phyloP scores from a whole-genome alignment of 148 eudicot species.

The Hydrangea macrophylla region DNA sequence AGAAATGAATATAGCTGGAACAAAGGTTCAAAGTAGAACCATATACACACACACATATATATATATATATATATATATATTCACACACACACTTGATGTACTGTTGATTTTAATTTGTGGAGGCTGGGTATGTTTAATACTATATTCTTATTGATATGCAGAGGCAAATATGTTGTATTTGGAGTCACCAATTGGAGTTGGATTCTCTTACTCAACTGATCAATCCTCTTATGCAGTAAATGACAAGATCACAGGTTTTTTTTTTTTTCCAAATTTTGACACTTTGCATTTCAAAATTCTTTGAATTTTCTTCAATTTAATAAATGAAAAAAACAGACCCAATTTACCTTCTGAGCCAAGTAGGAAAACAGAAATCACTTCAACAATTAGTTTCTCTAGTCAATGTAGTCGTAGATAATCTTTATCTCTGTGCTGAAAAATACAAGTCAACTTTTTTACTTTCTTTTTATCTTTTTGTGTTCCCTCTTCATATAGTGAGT shows the following conservation, averaged over 20 bases:
- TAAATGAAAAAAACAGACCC: not conserved
- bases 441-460: not conserved
- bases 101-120: too few relatives aligned
- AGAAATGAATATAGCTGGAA: conserved; percentile 31
- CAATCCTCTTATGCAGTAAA: conserved; percentile 20
- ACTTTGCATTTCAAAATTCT: not conserved
- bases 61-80: too few relatives aligned
- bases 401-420: not conserved
- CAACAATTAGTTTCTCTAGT: not conserved
- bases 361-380: not conserved
- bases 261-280: too few relatives aligned
- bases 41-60: too few relatives aligned
- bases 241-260: conserved; percentile 29
- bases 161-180: conserved; percentile 31
- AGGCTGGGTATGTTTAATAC: too few relatives aligned
- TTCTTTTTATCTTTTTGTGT: not conserved
- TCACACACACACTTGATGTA: too few relatives aligned
- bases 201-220: conserved; percentile 24
- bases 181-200: conserved; percentile 32
- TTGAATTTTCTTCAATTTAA: not conserved
- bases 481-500: not conserved
- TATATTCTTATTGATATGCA: conserved; percentile 8
- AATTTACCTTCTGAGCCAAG: not conserved
- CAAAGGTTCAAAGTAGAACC: too few relatives aligned
- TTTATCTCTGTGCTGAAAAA: not conserved